These are phyloP conservation scores for Lactarius vividus DNA, from an alignment of 768 basidiomycete genomes.

Conservation along the genomic window DNA sequence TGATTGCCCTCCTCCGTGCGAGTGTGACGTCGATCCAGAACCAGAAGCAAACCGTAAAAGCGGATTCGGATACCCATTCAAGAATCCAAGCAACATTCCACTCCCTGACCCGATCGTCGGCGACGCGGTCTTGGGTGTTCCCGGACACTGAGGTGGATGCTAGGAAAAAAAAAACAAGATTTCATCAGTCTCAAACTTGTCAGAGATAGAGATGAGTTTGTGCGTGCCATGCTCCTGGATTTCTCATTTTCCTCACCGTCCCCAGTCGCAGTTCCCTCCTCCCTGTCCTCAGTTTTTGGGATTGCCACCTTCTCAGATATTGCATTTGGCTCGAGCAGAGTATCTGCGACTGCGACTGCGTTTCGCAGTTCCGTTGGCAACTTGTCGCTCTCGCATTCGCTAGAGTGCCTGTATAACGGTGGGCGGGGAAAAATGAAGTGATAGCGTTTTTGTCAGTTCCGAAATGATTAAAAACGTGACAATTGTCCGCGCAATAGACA, in stretches of 20 bases:
- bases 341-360: slow-evolving; percentile 59
- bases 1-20: slow-evolving; percentile 14
- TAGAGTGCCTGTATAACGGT: slow-evolving; percentile 38
- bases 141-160: slow-evolving; percentile 29
- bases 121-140: slow-evolving; percentile 27
- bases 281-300: slow-evolving; percentile 28
- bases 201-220: not conserved
- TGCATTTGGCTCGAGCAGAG: slow-evolving; percentile 48
- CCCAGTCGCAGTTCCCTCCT: slow-evolving; percentile 7
- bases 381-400: slow-evolving; percentile 51
- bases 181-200: not conserved
- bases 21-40: slow-evolving; percentile 23
- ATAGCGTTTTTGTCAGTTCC: slow-evolving; percentile 8
- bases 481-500: slow-evolving; percentile 30
- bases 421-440: slow-evolving; percentile 18
- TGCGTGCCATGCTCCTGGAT: slow-evolving; percentile 21
- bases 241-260: slow-evolving; percentile 23
- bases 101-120: slow-evolving; percentile 37
- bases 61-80: slow-evolving; percentile 58
- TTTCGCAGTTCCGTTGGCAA: slow-evolving; percentile 59
- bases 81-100: slow-evolving; percentile 49
- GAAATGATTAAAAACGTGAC: slow-evolving; percentile 19
- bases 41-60: slow-evolving; percentile 49
- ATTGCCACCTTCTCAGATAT: slow-evolving; percentile 20
- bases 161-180: not conserved